Evolutionary conservation across 768 basidiomycete species (phyloP).

Genomic region (Myochromella boudieri): DNA sequence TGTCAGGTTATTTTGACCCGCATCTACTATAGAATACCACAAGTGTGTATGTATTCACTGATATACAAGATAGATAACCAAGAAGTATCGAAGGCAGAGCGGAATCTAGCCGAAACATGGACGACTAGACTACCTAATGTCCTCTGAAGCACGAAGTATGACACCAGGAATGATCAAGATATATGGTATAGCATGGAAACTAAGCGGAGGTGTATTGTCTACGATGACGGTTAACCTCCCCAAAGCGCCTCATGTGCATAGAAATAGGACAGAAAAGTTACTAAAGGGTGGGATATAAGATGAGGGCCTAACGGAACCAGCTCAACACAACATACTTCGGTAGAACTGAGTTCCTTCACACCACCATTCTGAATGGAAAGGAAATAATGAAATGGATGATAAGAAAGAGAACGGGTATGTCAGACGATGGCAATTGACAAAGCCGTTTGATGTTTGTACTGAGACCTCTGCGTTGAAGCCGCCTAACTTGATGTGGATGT

Average conservation of each 20-base stretch:
- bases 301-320: slow-evolving; percentile 22
- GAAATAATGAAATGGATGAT: not conserved
- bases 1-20: too few relatives aligned
- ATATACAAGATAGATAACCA: slow-evolving; percentile 5
- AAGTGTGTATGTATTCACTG: not conserved
- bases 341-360: slow-evolving; percentile 7
- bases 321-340: not conserved
- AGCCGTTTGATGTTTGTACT: not conserved
- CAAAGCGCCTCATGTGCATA: not conserved
- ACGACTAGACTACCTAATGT: not conserved
- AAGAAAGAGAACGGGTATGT: not conserved
- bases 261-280: not conserved
- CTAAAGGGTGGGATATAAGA: slow-evolving; percentile 15
- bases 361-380: slow-evolving; percentile 8
- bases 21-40: too few relatives aligned
- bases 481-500: not conserved
- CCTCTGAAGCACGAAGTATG: not conserved
- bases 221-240: not conserved
- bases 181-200: not conserved
- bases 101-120: slow-evolving; percentile 1
- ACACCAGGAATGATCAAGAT: not conserved
- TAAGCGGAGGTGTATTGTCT: not conserved
- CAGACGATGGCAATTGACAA: not conserved
- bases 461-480: not conserved
- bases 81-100: slow-evolving; percentile 16